Evolutionary conservation across 495 filamentous ascomycete species (phyloP).

Genomic region (Xylaria acuta): DNA sequence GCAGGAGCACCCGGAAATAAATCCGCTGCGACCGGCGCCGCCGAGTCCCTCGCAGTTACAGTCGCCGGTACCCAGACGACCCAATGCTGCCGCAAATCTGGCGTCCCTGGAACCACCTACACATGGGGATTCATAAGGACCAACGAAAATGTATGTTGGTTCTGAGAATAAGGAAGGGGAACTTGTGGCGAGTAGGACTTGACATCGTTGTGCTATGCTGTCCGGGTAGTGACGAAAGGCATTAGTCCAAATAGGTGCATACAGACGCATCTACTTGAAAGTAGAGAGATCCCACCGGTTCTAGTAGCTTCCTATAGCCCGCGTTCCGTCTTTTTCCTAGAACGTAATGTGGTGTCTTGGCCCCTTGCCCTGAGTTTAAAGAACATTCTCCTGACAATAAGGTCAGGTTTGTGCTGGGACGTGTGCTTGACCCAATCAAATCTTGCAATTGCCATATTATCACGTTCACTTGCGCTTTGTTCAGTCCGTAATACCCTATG

Average conservation of each 20-base stretch:
- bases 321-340: not conserved
- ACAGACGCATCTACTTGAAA: not conserved
- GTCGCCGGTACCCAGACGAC: conserved; percentile 9
- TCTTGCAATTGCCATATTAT: not conserved
- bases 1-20: not conserved
- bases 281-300: not conserved
- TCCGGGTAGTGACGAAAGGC: not conserved
- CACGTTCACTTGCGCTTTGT: not conserved
- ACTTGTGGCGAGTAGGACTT: not conserved
- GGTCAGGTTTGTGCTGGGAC: no score
- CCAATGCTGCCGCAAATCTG: not conserved
- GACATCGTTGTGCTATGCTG: not conserved
- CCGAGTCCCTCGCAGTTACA: not conserved
- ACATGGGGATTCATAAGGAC: not conserved
- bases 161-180: not conserved
- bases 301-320: not conserved
- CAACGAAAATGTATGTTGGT: not conserved
- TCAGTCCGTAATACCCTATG: not conserved
- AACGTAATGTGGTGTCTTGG: not conserved
- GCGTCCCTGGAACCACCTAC: not conserved
- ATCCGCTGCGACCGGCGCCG: conserved; percentile 2
- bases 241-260: not conserved
- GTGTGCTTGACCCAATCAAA: not conserved
- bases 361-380: not conserved
- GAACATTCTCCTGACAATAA: not conserved